Evolutionary conservation across 2,329 filamentous ascomycete species (phyloP), one percentile per base, ranked within the genome.

Genomic region (Exophiala dermatitidis): DNA sequence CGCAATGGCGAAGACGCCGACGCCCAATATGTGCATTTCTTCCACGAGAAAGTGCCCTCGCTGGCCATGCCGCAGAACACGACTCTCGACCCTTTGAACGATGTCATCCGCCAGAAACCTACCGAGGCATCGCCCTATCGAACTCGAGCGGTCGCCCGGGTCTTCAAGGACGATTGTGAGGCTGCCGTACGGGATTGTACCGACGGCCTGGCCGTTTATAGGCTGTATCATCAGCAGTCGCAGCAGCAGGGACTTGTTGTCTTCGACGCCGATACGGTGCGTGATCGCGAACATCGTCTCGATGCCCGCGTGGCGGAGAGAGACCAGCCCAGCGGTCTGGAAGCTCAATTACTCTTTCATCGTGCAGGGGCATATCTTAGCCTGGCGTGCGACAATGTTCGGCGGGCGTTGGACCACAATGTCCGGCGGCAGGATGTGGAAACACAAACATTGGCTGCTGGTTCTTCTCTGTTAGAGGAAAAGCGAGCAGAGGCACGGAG

Each of bases 1-100:
- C 77, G 86, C 56, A 83, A 80, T 56, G 75, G 81, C n/a, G 67
- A 76, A 47, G 83, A 90, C 64, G 70, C 76, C 41, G 86, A 93
- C 64, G 88, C 87, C 30, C 86, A 85, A 68, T 93, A 93, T 66
- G 88, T 93, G n/a, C 86, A 93, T 66, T 93, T 91, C 71, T 94
- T 94, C 68, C 87, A 91, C 70, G 87, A 94, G 70, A 93, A 91
- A 77, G 90, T 93, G 29, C 85, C 87, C 1, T 86, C 82, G 38
- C 74, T 85, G 40, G 82, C 85, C 66, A 73, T 93, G 66, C 85
- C 83, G 34, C 81, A 88, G 63, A 83, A 79, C 62, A 90, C 86
- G 5, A 84, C 80, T 57, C 69, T 90, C 52, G 72, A 79, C 48
- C 76, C 82, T 3, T 68, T 94, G 59, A 75, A 83, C 65, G 79